Percentiles rank a stretch among this genome's conserved stretches.
Conservation (phyloP, 176 grass and related monocot genomes). For the Raddia guianensis region DNA sequence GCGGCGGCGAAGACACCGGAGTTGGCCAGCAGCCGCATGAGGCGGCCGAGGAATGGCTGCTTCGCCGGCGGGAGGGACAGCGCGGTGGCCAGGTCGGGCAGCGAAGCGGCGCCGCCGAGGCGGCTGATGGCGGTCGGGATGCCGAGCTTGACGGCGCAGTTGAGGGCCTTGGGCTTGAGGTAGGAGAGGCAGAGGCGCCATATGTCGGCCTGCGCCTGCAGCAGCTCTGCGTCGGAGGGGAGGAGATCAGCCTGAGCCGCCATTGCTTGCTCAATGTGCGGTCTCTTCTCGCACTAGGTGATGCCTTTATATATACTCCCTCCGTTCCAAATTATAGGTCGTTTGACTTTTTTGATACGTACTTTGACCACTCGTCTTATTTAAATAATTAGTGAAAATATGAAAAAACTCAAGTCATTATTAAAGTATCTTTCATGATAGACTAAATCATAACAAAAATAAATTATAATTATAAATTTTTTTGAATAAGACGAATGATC, state of each 20-base stretch:
- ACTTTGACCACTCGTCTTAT: too few species aligned
- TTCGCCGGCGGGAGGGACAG: constrained; percentile 22
- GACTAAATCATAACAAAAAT: too few species aligned
- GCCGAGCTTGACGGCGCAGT: constrained; percentile 51
- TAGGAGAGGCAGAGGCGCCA: constrained; percentile 33
- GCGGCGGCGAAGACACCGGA: constrained; percentile 23
- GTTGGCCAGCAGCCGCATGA: constrained; percentile 45
- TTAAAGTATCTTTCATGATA: too few species aligned
- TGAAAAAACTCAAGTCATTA: too few species aligned
- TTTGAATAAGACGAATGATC: too few species aligned
- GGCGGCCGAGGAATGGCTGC: constrained; percentile 34
- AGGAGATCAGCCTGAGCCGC: background rate
- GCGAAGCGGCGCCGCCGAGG: constrained; percentile 12
- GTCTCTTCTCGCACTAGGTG: too few species aligned
- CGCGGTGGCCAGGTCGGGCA: constrained; percentile 8
- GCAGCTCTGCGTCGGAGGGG: constrained; percentile 15
- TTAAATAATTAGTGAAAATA: too few species aligned
- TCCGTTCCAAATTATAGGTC: too few species aligned
- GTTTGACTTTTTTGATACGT: too few species aligned
- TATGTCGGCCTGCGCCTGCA: constrained; percentile 43
- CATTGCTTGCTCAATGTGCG: background rate
- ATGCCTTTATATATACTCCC: too few species aligned
- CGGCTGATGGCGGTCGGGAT: constrained; percentile 38
- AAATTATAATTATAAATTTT: too few species aligned
- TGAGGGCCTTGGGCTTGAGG: constrained; percentile 31